phyloP scores from a whole-genome alignment of 2,329 filamentous ascomycete species.

The Hysterium pulicare region DNA sequence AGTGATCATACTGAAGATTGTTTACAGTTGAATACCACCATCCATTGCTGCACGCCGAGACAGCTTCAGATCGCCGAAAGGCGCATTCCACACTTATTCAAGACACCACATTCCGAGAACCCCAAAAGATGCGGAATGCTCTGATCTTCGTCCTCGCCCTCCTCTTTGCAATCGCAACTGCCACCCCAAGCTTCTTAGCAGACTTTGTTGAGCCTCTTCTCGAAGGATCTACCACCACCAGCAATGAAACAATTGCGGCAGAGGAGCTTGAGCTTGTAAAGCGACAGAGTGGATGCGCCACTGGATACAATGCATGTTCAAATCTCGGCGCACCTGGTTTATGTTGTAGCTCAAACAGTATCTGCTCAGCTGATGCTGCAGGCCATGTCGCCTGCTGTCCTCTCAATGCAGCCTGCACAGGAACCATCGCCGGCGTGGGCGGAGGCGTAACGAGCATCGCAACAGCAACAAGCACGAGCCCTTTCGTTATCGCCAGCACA shows the following conservation, averaged over 20 bases:
- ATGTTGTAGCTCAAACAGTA: conserved; percentile 54
- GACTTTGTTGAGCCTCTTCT: conserved; percentile 29
- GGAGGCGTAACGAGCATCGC: conserved; percentile 8
- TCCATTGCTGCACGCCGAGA: not conserved
- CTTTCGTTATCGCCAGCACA: conserved; percentile 17
- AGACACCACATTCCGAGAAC: conserved; percentile 2
- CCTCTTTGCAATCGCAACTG: conserved; percentile 26
- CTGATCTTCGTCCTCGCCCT: conserved; percentile 21
- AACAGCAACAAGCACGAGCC: conserved; percentile 15
- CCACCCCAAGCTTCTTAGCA: conserved; percentile 24
- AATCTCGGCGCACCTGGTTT: conserved; percentile 51
- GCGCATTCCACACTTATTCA: not conserved
- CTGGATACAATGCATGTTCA: conserved; percentile 51
- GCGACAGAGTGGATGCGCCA: conserved; percentile 47
- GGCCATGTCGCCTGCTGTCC: conserved; percentile 62
- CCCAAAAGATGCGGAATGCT: conserved; percentile 25
- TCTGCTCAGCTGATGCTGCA: conserved; percentile 55
- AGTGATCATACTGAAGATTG: no score
- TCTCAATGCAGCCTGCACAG: conserved; percentile 55
- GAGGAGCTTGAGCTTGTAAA: conserved; percentile 31
- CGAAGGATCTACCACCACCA: conserved; percentile 17
- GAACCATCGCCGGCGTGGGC: conserved; percentile 41
- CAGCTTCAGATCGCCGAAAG: not conserved
- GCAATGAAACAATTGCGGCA: conserved; percentile 23
- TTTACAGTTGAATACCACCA: not conserved